Conservation (phyloP, 1,139 yeast species). For the Komagataea norvegica region DNA sequence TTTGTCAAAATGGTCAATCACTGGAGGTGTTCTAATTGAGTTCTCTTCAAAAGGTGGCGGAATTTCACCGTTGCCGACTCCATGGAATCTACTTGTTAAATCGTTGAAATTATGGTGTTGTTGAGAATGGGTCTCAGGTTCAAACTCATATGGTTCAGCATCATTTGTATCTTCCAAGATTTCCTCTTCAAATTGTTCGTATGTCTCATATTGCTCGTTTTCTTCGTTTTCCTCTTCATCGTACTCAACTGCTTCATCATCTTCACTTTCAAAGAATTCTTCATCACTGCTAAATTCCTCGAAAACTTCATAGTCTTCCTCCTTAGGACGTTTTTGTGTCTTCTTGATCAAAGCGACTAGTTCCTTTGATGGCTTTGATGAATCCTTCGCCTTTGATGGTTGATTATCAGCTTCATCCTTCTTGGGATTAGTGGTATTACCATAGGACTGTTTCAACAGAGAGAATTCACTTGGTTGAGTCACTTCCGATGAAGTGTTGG, state of each 20-base stretch:
- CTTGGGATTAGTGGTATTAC: background rate
- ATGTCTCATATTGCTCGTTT: slow-evolving; percentile 9
- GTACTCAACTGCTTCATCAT: slow-evolving; percentile 9
- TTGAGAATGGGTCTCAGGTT: slow-evolving; percentile 1
- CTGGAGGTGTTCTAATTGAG: no score
- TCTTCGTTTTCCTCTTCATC: slow-evolving; percentile 13
- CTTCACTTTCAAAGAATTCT: slow-evolving; percentile 2
- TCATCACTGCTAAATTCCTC: slow-evolving; percentile 8
- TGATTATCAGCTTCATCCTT: background rate
- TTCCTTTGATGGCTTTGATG: slow-evolving; percentile 20
- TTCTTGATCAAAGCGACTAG: slow-evolving; percentile 19
- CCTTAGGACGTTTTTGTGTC: slow-evolving; percentile 11
- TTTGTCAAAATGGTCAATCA: slow-evolving; percentile 13
- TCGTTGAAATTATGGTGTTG: no score
- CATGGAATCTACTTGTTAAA: no score
- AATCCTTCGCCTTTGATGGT: background rate
- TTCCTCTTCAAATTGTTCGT: slow-evolving; percentile 24
- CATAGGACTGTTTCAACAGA: no score
- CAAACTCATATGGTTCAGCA: slow-evolving; percentile 10
- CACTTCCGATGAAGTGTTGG: background rate
- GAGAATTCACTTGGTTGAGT: no score
- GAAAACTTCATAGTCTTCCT: slow-evolving; percentile 18
- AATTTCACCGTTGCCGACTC: no score
- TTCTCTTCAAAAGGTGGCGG: no score
- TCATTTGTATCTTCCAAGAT: slow-evolving; percentile 12